Evolutionary conservation across 495 filamentous ascomycete species (phyloP), one percentile per base, ranked within the genome.

Genomic region (Oleoguttula mirabilis): DNA sequence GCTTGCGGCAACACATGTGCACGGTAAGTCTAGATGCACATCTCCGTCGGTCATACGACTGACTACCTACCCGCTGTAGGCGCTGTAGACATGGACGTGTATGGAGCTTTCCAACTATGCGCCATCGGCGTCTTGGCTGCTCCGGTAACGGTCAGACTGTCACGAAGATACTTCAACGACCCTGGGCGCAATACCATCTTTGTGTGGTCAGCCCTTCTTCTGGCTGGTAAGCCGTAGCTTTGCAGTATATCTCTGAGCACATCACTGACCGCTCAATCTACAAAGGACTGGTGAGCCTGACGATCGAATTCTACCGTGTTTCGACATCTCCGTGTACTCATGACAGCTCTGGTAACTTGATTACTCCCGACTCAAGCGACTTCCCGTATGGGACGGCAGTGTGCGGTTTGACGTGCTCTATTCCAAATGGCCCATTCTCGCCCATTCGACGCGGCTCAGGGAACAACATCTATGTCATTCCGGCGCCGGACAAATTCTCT

Each of bases 71-170:
- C 69, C 58, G 25, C 11, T 21, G 25, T 37, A 75, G 72, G 59
- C 21, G 73, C 71, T 27, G 63, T 77, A 15, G 75, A 79, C 49
- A 73, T 79, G 73, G 75, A 79, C 51, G 59, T 79, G 3, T 79
- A 72, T 21, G 75, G 75, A 1, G 71, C 74, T 15, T 75, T 79
- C 35, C 74, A 79, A 47, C 53, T 76, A 4, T 79, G 75, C 45
- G 65, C 73, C 3, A 75, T 79, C 35, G 75, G 71, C 23, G 71
- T 76, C 21, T 46, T 79, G 8, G 68, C 74, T 1, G 74, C 73
- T 12, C 75, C 75, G 0, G 60, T 67, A 1, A 74, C 71, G 0
- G 74, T 75, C 22, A 59, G 64, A 20, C 51, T 75, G 19, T 76
- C 72, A 1, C 60, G 60, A 8, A 77, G 74, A 0, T 77, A 77